A percentile compares a stretch with the other conserved stretches of the same genome.
These are phyloP conservation scores for Selenicereus undatus DNA, from an alignment of 148 eudicot genomes.

Conservation along the genomic window DNA sequence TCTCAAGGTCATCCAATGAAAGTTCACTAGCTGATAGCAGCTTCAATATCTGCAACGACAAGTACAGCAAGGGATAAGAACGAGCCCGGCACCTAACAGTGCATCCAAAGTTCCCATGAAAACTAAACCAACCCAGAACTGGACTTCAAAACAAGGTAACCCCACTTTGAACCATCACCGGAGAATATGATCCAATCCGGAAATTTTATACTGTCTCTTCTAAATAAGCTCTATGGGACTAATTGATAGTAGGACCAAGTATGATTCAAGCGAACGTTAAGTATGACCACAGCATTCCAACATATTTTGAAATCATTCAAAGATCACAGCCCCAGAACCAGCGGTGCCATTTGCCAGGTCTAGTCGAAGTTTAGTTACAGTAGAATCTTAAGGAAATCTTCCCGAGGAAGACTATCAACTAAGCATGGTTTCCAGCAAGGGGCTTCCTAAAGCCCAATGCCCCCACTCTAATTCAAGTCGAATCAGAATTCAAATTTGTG, in stretches of 20 bases:
- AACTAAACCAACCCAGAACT: no score
- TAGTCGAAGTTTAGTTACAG: neutral
- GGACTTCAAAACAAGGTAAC: no score
- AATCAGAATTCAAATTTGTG: neutral
- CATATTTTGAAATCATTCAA: neutral
- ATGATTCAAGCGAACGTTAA: no score
- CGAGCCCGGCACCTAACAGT: neutral
- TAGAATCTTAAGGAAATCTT: neutral
- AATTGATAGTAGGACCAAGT: no score
- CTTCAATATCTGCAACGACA: conserved; percentile 67
- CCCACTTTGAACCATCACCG: no score
- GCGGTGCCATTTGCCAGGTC: neutral
- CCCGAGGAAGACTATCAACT: neutral
- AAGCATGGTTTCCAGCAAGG: neutral
- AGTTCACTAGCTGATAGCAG: conserved; percentile 59
- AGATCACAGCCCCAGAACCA: neutral
- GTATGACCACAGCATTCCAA: neutral
- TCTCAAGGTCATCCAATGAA: conserved; percentile 77
- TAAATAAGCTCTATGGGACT: no score
- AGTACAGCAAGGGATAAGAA: neutral
- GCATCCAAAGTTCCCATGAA: neutral
- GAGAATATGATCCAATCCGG: no score
- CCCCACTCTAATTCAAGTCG: no score
- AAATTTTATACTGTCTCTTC: no score
- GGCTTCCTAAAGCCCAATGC: neutral